These are phyloP conservation scores for Schizophyllum amplum DNA, from an alignment of 1,284 basidiomycete species.

Conservation along the genomic window DNA sequence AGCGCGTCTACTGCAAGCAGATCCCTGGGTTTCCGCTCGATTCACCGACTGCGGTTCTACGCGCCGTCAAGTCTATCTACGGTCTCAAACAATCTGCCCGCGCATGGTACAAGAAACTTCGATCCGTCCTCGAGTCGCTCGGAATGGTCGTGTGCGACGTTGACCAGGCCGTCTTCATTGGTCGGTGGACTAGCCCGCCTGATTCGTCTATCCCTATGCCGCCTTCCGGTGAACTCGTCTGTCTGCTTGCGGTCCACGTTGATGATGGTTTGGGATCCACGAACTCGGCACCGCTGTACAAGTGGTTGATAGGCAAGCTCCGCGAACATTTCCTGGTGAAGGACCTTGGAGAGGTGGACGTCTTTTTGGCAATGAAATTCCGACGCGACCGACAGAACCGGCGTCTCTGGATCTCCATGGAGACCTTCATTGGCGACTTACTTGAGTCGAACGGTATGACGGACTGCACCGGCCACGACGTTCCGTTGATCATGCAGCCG, in stretches of 20 bases:
- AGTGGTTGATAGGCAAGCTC: conserved; percentile 9
- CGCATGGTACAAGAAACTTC: conserved; percentile 10
- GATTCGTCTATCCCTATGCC: too few species aligned
- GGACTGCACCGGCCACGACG: conserved; percentile 15
- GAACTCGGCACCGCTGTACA: conserved; percentile 6
- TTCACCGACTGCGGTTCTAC: background rate
- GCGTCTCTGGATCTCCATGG: conserved; percentile 12
- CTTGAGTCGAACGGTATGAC: conserved; percentile 17
- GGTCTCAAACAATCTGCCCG: conserved; percentile 12
- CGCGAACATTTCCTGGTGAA: conserved; percentile 15
- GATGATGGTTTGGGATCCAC: conserved; percentile 5
- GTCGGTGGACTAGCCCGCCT: background rate
- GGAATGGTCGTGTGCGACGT: conserved; percentile 1
- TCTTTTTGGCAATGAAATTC: conserved; percentile 20
- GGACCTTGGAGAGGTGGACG: conserved; percentile 15
- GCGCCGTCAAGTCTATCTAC: conserved; percentile 7
- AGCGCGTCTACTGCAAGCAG: conserved; percentile 3
- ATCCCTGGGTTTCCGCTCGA: background rate
- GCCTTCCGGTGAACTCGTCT: background rate
- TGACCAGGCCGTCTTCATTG: conserved; percentile 7
- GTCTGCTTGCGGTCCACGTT: conserved; percentile 2
- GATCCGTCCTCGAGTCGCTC: background rate
- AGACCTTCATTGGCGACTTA: conserved; percentile 17
- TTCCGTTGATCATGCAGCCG: conserved; percentile 9
- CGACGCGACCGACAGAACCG: conserved; percentile 11